Base-by-base conservation (phyloP, 352 stramenopile species). In the Pythium dissotocum region DNA sequence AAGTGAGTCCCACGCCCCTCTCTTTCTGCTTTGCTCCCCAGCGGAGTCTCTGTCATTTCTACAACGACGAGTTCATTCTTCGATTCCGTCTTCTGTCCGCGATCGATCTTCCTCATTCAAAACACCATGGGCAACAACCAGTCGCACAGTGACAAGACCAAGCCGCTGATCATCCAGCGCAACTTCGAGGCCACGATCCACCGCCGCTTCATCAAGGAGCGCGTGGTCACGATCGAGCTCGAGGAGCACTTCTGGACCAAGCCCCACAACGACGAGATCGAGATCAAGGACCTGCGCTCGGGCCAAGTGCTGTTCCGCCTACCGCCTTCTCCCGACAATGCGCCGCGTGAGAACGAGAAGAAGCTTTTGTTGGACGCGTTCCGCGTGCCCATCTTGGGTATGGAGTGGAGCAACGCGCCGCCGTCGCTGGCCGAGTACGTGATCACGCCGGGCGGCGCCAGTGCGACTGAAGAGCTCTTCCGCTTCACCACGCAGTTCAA, bases 131-230 rank as follows among this genome's bases (percentile, higher is more conserved):
- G 36, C 36, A 42, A 14, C 36, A 42, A 42, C 36, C 26, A 30
- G 16, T 61, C 52, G 2, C 16, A 40, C 52, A 35, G 54, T 18
- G 54, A 61, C 18, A 61, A 61, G 54, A 6, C 16, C 54, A 62
- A 51, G 56, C 56, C 56, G 40, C 56, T 62, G 16, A 36, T 62
- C 18, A 18, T 36, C 33, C 56, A 62, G 38, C 35, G 56, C 54
- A 51, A 62, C 56, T 62, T 62, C 32, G 56, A 53, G 18, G 56
- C 35, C 4, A 62, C 56, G 36, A 62, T 62, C 35, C 56, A 62
- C 56, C 56, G 38, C 14, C 56, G 56, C 5, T 62, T 62, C 38
- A 26, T 62, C 24, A 40, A 35, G 13, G 56, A 51, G n/a, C 56
- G 56, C 38, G 24, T 53, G 5, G 56, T 62, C 6, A 53, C 56